Evolutionary conservation across 352 stramenopile species (phyloP), one percentile per base, ranked within the genome.

Genomic region (Phytophthora cactorum): DNA sequence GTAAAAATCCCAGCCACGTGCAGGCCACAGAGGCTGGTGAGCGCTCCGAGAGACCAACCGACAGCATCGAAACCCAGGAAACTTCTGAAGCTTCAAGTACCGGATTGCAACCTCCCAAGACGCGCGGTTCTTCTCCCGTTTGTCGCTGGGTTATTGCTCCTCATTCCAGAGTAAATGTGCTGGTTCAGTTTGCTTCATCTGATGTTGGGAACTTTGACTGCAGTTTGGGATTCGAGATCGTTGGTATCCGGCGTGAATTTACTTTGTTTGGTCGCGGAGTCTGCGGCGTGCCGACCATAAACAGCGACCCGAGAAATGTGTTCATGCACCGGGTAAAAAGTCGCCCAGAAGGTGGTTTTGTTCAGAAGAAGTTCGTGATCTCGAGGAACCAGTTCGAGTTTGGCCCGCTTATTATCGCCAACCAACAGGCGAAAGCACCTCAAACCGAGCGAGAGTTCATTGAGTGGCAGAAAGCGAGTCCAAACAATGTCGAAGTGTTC

Each of bases 251-350:
- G 11, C 90, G 90, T 27, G 88, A 96, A 56, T 94, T 97, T 55
- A 84, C 74, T 10, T 77, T 98, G 3, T 89, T 97, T 49, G 89
- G 82, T 43, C 81, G 84, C 14, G 95, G 88, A 10, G 77, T 79
- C 0, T 97, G 93, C 49, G 75, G 78, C 5, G 92, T 98, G 12
- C 95, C 95, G n/a, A 88, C 82, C 14, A 97, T 98, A 63, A 98
- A 98, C 71, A 84, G 66, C 28, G 94, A 98, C 55, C 94, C 94
- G 9, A 78, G 92, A 38, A 98, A 98, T 62, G 89, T 98, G 2
- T 98, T 98, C 62, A 98, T 98, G 95, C 88, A 83, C 45, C 87
- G 95, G 12, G 72, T 97, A 14, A 98, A 98, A 70, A 87, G 78
- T 32, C 73, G 78, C 8, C 73, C 82, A 2, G 88, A 95, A 22